phyloP scores from a whole-genome alignment of 495 filamentous ascomycete genomes.

The Jackrogersella minutella region DNA sequence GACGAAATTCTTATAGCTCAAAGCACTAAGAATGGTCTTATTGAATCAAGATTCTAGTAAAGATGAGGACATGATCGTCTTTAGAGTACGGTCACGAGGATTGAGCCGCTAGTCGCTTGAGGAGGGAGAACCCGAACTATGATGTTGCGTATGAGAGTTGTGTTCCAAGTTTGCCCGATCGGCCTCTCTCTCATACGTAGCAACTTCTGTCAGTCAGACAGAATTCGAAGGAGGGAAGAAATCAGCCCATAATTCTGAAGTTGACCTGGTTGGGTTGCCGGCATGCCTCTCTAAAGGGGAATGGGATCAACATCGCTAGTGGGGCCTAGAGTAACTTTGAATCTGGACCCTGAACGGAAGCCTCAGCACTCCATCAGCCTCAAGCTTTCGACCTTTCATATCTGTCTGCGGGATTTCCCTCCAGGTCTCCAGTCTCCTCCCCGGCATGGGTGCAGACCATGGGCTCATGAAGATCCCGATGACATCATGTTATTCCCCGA shows the following conservation, averaged over 20 bases:
- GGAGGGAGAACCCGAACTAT: constrained; percentile 6
- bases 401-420: neutral
- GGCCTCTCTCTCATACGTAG: constrained; percentile 21
- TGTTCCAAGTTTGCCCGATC: constrained; percentile 35
- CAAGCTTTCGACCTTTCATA: constrained; percentile 18
- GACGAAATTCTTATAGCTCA: constrained; percentile 4
- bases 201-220: constrained; percentile 21
- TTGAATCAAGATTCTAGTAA: constrained; percentile 21
- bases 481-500: constrained; percentile 38
- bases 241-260: constrained; percentile 36
- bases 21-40: constrained; percentile 14
- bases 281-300: constrained; percentile 16
- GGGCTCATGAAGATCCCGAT: constrained; percentile 6
- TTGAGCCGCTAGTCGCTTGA: constrained; percentile 5
- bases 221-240: constrained; percentile 10
- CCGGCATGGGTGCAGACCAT: neutral
- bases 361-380: constrained; percentile 25
- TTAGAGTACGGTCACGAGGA: constrained; percentile 26
- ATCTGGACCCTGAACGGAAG: constrained; percentile 24
- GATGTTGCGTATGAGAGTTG: constrained; percentile 20
- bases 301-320: constrained; percentile 29
- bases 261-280: constrained; percentile 17
- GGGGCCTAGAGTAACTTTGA: constrained; percentile 24
- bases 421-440: neutral
- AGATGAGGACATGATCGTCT: constrained; percentile 31